Conservation (phyloP, 2,329 filamentous ascomycete genomes). For the Amylocarpus encephaloides region DNA sequence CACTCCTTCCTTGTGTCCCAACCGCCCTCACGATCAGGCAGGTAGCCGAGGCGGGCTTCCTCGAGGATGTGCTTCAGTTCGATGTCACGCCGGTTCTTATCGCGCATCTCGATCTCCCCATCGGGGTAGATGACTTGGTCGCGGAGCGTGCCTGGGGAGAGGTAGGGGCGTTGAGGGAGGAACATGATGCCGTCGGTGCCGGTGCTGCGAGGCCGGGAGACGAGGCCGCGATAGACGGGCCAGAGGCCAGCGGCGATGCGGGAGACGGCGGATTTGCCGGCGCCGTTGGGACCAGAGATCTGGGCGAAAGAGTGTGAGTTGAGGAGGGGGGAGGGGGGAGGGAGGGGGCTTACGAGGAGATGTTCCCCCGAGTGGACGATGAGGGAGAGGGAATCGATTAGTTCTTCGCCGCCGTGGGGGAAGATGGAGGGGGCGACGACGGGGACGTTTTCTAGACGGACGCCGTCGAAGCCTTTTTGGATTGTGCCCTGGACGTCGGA, state of each 20-base stretch:
- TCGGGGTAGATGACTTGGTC: constrained; percentile 99
- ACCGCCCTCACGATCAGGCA: constrained; percentile 86
- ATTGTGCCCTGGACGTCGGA: constrained; percentile 90
- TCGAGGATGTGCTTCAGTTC: constrained; percentile 76
- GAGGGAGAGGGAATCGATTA: constrained; percentile 82
- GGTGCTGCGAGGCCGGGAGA: constrained; percentile 73
- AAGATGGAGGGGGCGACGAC: constrained; percentile 83
- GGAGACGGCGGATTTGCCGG: constrained; percentile 84
- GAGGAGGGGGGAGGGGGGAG: constrained; percentile 1
- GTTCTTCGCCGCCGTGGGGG: constrained; percentile 84
- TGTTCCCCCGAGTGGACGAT: constrained; percentile 88
- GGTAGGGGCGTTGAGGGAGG: constrained; percentile 85
- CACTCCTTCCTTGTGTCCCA: constrained; percentile 97
- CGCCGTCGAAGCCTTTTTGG: constrained; percentile 90
- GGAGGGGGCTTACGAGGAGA: constrained; percentile 51
- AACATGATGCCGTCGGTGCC: constrained; percentile 97
- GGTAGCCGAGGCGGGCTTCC: constrained; percentile 78
- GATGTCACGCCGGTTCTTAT: constrained; percentile 68
- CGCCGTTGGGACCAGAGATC: constrained; percentile 91
- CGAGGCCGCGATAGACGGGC: constrained; percentile 90
- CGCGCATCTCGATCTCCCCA: constrained; percentile 87
- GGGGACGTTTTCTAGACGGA: constrained; percentile 87
- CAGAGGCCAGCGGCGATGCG: constrained; percentile 87
- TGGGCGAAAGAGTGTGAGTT: constrained; percentile 21
- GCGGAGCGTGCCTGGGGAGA: constrained; percentile 84